Evolutionary conservation across 2,329 filamentous ascomycete genomes (phyloP).

Genomic region (Aureobasidium sp.): DNA sequence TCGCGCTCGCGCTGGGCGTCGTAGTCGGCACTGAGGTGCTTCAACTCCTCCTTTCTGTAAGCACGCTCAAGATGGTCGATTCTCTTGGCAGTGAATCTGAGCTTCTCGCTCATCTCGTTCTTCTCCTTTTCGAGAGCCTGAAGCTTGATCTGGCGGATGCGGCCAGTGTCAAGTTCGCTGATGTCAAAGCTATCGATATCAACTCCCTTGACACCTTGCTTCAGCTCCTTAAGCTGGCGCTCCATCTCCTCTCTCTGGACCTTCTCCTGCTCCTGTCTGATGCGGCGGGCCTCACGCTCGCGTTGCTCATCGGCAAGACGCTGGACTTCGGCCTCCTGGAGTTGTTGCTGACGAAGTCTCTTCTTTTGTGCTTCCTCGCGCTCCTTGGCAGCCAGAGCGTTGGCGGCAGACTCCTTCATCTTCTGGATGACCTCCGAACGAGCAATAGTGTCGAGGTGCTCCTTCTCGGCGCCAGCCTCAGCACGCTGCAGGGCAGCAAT

Average conservation of each 20-base stretch:
- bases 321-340: conserved; percentile 82
- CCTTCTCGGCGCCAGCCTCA: conserved; percentile 80
- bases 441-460: conserved; percentile 76
- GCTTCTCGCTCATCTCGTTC: conserved; percentile 86
- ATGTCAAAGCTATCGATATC: conserved; percentile 84
- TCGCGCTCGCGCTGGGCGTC: conserved; percentile 74
- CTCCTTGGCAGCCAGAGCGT: conserved; percentile 78
- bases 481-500: conserved; percentile 74
- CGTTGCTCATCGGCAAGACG: conserved; percentile 87
- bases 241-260: conserved; percentile 52
- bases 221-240: conserved; percentile 91
- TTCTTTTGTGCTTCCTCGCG: conserved; percentile 88
- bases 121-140: conserved; percentile 96
- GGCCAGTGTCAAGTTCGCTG: conserved; percentile 52
- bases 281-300: conserved; percentile 77
- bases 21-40: conserved; percentile 84
- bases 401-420: conserved; percentile 92
- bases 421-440: conserved; percentile 90
- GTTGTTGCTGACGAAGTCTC: conserved; percentile 75
- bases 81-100: conserved; percentile 87
- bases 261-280: conserved; percentile 80
- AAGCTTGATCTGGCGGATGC: conserved; percentile 89
- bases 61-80: conserved; percentile 96
- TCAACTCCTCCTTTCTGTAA: conserved; percentile 89
- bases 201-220: conserved; percentile 76